Conservation (phyloP, 2,329 filamentous ascomycete genomes). For the Talaromyces sp. region DNA sequence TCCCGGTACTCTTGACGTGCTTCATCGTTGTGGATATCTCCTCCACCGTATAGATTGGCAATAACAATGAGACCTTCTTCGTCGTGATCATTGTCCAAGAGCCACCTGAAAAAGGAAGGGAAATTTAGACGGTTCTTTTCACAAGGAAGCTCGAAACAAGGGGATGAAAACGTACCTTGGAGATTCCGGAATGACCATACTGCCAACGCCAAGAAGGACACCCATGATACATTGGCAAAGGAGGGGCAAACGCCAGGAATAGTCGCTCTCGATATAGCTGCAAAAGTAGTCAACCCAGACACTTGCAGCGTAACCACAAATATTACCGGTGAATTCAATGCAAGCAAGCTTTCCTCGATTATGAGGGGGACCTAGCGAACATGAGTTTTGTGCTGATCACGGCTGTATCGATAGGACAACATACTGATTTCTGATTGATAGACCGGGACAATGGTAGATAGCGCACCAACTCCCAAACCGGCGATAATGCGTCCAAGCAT, state of each 20-base stretch:
- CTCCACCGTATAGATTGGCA: constrained; percentile 92
- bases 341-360: constrained; percentile 93
- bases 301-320: constrained; percentile 89
- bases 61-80: constrained; percentile 98
- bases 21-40: constrained; percentile 89
- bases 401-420: background rate
- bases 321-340: constrained; percentile 97
- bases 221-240: constrained; percentile 96
- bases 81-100: constrained; percentile 94
- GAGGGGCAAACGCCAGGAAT: constrained; percentile 86
- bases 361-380: constrained; percentile 71
- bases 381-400: constrained; percentile 1
- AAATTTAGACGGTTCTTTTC: constrained; percentile 7
- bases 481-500: constrained; percentile 73
- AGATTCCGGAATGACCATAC: constrained; percentile 91
- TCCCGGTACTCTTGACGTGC: constrained; percentile 95
- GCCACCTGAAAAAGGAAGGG: constrained; percentile 61
- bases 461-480: constrained; percentile 79
- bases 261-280: constrained; percentile 77
- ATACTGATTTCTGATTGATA: constrained; percentile 79
- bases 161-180: constrained; percentile 58
- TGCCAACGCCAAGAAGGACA: constrained; percentile 74
- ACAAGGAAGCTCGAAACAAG: constrained; percentile 23
- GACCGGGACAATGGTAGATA: constrained; percentile 88
- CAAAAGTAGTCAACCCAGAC: constrained; percentile 99